Conservation (phyloP, 345 rosid species). For the Populus euphratica region DNA sequence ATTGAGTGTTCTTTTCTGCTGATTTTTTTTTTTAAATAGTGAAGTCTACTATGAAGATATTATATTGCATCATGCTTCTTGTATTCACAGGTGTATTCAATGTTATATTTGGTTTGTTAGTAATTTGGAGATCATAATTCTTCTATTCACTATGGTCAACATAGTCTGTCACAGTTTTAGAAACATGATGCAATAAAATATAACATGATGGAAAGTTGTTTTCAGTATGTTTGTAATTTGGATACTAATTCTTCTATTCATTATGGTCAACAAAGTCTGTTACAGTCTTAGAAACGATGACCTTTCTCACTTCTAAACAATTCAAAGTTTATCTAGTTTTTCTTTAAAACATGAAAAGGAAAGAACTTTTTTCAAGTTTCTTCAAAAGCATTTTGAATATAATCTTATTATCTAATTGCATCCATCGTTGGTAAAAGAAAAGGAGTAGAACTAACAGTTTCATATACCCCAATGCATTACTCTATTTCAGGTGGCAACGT, state of each 20-base stretch:
- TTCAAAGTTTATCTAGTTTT: background rate
- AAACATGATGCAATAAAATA: too few relatives aligned
- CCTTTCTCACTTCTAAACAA: background rate
- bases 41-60: background rate
- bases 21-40: background rate
- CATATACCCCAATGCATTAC: background rate
- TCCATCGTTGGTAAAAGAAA: background rate
- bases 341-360: background rate
- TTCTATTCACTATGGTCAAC: too few relatives aligned
- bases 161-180: too few relatives aligned
- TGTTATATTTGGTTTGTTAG: background rate
- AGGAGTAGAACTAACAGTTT: background rate
- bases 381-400: background rate
- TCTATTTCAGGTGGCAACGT: slow-evolving; percentile 62
- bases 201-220: too few relatives aligned
- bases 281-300: background rate
- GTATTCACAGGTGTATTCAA: background rate
- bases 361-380: background rate
- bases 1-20: slow-evolving; percentile 12
- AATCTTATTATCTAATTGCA: background rate
- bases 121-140: background rate
- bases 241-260: background rate
- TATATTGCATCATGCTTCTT: background rate
- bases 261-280: background rate
- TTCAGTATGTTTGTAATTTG: background rate